These are phyloP conservation scores for Neurospora sp. DNA, from an alignment of 495 filamentous ascomycete genomes.

Conservation along the genomic window DNA sequence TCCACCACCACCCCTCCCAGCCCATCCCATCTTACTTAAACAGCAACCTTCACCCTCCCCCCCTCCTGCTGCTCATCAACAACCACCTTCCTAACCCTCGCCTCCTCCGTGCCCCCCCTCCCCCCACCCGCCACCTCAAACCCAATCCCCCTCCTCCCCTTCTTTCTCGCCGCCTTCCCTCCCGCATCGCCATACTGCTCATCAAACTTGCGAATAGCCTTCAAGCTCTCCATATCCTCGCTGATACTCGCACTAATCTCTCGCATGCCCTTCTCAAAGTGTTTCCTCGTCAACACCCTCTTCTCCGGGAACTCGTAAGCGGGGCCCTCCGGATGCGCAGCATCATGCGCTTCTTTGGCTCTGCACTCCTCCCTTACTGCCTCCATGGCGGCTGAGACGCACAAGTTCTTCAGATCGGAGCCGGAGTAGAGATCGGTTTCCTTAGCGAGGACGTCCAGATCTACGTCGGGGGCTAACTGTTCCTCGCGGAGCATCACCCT, in stretches of 20 bases:
- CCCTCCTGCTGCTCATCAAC: background rate
- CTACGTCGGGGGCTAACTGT: slow-evolving; percentile 54
- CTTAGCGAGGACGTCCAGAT: slow-evolving; percentile 56
- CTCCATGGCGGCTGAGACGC: slow-evolving; percentile 79
- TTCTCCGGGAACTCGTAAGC: slow-evolving; percentile 53
- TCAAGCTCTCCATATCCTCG: slow-evolving; percentile 84
- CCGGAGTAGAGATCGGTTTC: slow-evolving; percentile 90
- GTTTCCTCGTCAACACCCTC: slow-evolving; percentile 51
- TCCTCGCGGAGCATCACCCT: slow-evolving; percentile 79
- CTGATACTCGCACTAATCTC: slow-evolving; percentile 90
- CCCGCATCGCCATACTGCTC: slow-evolving; percentile 91
- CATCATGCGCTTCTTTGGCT: slow-evolving; percentile 40
- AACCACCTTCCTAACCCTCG: slow-evolving; percentile 21
- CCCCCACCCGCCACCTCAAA: slow-evolving; percentile 42
- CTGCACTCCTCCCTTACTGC: slow-evolving; percentile 67
- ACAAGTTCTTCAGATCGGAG: slow-evolving; percentile 91
- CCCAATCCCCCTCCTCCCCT: slow-evolving; percentile 53
- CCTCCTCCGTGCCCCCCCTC: slow-evolving; percentile 12
- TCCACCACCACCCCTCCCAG: too few species aligned
- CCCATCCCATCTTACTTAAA: background rate
- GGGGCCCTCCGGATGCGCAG: slow-evolving; percentile 14
- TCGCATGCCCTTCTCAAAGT: slow-evolving; percentile 77
- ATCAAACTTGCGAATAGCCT: slow-evolving; percentile 88
- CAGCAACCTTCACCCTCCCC: background rate
- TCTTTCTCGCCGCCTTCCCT: slow-evolving; percentile 38